These are phyloP conservation scores for Prunus mume DNA, from an alignment of 306 rosid genomes.

Conservation along the genomic window DNA sequence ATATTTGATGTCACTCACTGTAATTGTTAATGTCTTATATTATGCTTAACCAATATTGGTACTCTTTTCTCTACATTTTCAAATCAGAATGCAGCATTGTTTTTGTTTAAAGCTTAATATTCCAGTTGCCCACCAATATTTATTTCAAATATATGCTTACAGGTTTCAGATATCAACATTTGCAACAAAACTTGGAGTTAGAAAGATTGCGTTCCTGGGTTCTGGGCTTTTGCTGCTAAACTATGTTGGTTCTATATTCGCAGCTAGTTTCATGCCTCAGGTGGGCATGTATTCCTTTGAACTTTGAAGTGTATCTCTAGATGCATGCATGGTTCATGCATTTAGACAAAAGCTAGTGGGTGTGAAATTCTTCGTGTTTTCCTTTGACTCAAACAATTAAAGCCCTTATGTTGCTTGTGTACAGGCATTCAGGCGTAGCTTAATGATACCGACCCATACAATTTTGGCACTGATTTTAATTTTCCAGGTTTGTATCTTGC, in stretches of 20 bases:
- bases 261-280: conserved; percentile 79
- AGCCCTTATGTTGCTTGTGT: conserved; percentile 18
- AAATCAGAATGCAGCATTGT: neutral
- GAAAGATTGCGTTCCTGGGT: conserved; percentile 87
- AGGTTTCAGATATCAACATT: conserved; percentile 95
- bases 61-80: neutral
- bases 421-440: conserved; percentile 83
- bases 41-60: neutral
- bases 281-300: conserved; percentile 31
- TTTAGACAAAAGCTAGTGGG: neutral
- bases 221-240: conserved; percentile 83
- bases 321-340: neutral
- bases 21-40: neutral
- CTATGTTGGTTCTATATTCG: conserved; percentile 66
- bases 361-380: neutral
- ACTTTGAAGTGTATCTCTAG: neutral
- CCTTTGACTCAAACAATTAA: neutral
- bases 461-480: conserved; percentile 63
- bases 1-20: neutral
- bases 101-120: neutral
- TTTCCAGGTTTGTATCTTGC: conserved; percentile 63
- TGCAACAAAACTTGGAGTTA: conserved; percentile 89
- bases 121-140: neutral
- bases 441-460: conserved; percentile 72
- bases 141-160: neutral